Evolutionary conservation across 805 yeast species (phyloP), one percentile per base, ranked within the genome.

Genomic region (Barnettozyma populi): DNA sequence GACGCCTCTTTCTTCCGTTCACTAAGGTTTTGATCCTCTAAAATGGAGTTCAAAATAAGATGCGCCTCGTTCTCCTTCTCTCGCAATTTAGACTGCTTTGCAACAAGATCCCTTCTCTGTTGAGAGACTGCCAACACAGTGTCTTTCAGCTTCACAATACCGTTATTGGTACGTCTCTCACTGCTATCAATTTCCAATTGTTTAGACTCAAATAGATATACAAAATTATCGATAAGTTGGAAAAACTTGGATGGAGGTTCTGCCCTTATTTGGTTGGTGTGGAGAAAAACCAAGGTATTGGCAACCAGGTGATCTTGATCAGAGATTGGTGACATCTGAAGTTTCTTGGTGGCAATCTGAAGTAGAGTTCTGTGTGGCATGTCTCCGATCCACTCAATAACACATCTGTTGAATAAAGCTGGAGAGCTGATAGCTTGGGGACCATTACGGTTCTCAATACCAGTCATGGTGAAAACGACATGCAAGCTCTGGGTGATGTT

Each of bases 1-100:
- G 96, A 87, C 7, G 94, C 90, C 50, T 86, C 96, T 49, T 86
- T 85, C 55, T 85, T 89, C 53, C 96, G 72, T 61, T 92, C 98
- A 0, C 97, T 92, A 56, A 89, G 96, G 59, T 87, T 89, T 61
- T 92, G 98, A 38, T 89, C 95, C 1, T 73, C 66, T 13, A 92
- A 73, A 86, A 92, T 88, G 46, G 71, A 78, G 57, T 82, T 79
- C 36, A 92, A 73, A 74, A 88, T 86, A 23, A 66, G 65, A 49
- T 78, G 75, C 0, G 97, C 96, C 53, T 84, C 86, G 13, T 64
- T 55, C 48, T 85, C 87, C 52, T 90, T 92, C 0, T 35, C 46
- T 19, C 62, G 61, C 27, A 92, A 69, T 20, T 66, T 67, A 1
- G 47, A 53, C 50, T 78, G 75, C 58, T 88, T 85, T 23, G 57